A percentile compares a stretch with the other conserved stretches of the same genome.
These are phyloP conservation scores for Herpetomonas muscarum DNA, from an alignment of 208 protist species.

Conservation along the genomic window DNA sequence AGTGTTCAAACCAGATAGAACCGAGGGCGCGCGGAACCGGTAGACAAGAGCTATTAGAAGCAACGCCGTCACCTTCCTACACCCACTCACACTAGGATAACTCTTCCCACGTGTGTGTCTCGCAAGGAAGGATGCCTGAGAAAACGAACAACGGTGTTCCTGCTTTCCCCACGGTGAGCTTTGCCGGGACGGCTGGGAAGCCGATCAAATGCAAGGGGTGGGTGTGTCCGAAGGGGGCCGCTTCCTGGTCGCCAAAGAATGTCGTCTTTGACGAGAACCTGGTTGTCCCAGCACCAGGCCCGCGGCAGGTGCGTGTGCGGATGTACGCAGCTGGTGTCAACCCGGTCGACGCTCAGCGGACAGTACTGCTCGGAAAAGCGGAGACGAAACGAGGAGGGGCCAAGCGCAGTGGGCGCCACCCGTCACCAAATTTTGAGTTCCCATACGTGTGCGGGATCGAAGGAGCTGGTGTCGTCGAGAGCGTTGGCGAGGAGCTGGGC, in stretches of 20 bases:
- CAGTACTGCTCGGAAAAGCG: constrained; percentile 8
- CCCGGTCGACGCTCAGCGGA: constrained; percentile 44
- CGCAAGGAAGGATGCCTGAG: no score
- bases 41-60: no score
- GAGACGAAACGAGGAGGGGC: constrained; percentile 1
- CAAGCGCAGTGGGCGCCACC: constrained; percentile 14
- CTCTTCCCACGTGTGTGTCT: no score
- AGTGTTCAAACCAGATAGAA: no score
- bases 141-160: neutral
- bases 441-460: constrained; percentile 64
- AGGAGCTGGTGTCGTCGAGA: constrained; percentile 67
- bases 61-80: no score
- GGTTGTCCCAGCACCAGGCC: constrained; percentile 33
- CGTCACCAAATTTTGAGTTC: constrained; percentile 26
- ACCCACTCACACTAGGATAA: no score
- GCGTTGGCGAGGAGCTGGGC: constrained; percentile 39
- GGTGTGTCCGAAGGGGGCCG: constrained; percentile 10
- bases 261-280: constrained; percentile 32
- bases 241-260: constrained; percentile 27
- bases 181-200: constrained; percentile 17
- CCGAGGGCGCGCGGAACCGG: no score
- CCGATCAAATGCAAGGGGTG: constrained; percentile 36
- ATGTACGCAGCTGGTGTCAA: constrained; percentile 69
- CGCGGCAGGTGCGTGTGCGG: constrained; percentile 54
- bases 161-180: neutral